Conservation (phyloP, 306 rosid species). For the Erythrophleum fordii region DNA sequence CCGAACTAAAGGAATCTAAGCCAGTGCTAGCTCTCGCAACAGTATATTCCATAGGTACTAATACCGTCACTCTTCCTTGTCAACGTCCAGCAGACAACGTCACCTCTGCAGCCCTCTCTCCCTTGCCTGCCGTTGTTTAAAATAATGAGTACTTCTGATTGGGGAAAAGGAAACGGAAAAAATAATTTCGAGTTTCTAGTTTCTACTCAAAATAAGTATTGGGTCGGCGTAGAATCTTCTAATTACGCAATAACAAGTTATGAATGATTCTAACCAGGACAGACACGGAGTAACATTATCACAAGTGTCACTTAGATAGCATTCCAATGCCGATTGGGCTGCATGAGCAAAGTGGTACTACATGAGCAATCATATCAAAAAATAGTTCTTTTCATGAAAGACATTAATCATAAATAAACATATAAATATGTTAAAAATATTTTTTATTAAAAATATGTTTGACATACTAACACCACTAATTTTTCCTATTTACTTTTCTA, state of each 20-base stretch:
- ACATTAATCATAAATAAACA: background rate
- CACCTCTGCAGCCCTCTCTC: background rate
- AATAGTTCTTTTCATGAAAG: background rate
- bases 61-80: conserved; percentile 11
- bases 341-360: background rate
- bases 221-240: conserved; percentile 15
- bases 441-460: background rate
- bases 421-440: no score
- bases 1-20: background rate
- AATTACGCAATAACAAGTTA: background rate
- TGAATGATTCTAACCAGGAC: background rate
- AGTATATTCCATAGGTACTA: background rate
- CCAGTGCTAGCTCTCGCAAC: background rate
- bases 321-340: background rate
- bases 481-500: no score
- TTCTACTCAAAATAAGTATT: background rate
- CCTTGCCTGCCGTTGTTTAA: background rate
- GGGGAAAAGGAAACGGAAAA: background rate
- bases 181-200: background rate
- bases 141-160: background rate
- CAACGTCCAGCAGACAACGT: conserved; percentile 4
- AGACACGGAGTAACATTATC: background rate
- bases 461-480: no score
- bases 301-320: conserved; percentile 17
- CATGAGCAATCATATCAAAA: background rate